phyloP scores from a whole-genome alignment of 2,329 filamentous ascomycete species.

The Biscogniauxia marginata region DNA sequence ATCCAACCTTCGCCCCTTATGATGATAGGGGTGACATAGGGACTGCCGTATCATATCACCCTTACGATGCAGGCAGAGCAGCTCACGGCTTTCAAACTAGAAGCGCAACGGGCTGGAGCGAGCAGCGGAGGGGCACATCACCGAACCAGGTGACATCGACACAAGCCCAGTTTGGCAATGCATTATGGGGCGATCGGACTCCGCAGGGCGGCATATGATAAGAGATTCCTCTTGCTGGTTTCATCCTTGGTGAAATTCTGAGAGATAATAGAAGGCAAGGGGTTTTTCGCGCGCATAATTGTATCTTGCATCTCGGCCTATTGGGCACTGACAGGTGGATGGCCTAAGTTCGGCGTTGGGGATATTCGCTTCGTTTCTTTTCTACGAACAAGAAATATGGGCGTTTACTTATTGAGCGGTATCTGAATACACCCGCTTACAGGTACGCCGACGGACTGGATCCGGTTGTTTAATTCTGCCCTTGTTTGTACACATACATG shows the following conservation, averaged over 20 bases:
- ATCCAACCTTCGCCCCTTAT: conserved; percentile 17
- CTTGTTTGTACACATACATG: background rate
- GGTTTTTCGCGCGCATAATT: background rate
- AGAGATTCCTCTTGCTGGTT: background rate
- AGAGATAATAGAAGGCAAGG: background rate
- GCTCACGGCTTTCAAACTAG: conserved; percentile 9
- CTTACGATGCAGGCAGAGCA: conserved; percentile 12
- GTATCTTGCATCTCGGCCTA: background rate
- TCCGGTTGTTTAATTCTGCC: background rate
- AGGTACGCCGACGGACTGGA: background rate
- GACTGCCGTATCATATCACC: conserved; percentile 14
- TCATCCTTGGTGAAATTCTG: background rate
- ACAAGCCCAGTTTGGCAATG: conserved; percentile 13
- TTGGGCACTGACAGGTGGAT: background rate
- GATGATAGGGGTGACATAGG: conserved; percentile 26
- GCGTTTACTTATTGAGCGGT: background rate
- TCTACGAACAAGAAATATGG: background rate
- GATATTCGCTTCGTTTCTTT: background rate
- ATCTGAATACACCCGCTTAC: background rate
- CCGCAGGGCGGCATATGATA: background rate
- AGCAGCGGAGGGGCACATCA: conserved; percentile 7
- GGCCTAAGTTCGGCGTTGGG: background rate
- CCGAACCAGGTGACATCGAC: conserved; percentile 7
- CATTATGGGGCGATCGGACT: conserved; percentile 14
- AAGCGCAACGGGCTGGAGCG: conserved; percentile 17